Evolutionary conservation across 2,329 filamentous ascomycete genomes (phyloP).

Genomic region (Fusarium guadeloupense): DNA sequence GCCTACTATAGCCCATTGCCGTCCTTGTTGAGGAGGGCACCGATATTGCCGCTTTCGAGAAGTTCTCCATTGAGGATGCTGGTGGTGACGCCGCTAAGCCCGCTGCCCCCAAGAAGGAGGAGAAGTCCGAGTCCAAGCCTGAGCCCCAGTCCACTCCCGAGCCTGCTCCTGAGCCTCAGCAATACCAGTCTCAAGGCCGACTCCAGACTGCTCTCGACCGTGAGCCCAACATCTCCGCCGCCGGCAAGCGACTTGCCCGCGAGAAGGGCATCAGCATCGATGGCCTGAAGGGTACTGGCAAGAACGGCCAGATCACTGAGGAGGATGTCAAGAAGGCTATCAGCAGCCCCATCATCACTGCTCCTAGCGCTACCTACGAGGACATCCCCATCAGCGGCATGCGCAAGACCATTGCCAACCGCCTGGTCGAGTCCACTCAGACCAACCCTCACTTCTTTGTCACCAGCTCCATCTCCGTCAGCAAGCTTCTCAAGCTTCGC

Average conservation of each 20-base stretch:
- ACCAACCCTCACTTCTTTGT: constrained; percentile 99
- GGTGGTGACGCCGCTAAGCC: constrained; percentile 76
- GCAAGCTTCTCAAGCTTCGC: constrained; percentile 95
- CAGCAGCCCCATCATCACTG: constrained; percentile 62
- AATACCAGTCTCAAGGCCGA: constrained; percentile 78
- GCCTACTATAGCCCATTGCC: constrained; percentile 80
- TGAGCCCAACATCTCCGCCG: constrained; percentile 75
- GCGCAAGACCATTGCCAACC: constrained; percentile 97
- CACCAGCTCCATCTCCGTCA: constrained; percentile 87
- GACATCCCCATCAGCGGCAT: constrained; percentile 88
- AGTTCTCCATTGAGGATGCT: constrained; percentile 88
- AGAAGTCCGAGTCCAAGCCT: constrained; percentile 68
- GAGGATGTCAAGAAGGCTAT: constrained; percentile 91
- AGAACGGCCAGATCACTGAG: constrained; percentile 87
- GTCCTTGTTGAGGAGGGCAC: constrained; percentile 91
- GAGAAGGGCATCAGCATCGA: constrained; percentile 84
- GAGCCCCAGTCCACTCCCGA: constrained; percentile 59
- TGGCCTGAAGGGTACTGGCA: constrained; percentile 85
- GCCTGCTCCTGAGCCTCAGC: constrained; percentile 66
- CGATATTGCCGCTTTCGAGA: constrained; percentile 88
- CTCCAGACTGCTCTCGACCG: constrained; percentile 88
- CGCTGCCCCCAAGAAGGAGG: constrained; percentile 71
- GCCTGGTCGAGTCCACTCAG: constrained; percentile 86
- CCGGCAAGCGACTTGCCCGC: constrained; percentile 82
- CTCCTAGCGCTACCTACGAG: constrained; percentile 75